Conservation (phyloP, 2,329 filamentous ascomycete genomes). For the Tolypocladium inflatum region DNA sequence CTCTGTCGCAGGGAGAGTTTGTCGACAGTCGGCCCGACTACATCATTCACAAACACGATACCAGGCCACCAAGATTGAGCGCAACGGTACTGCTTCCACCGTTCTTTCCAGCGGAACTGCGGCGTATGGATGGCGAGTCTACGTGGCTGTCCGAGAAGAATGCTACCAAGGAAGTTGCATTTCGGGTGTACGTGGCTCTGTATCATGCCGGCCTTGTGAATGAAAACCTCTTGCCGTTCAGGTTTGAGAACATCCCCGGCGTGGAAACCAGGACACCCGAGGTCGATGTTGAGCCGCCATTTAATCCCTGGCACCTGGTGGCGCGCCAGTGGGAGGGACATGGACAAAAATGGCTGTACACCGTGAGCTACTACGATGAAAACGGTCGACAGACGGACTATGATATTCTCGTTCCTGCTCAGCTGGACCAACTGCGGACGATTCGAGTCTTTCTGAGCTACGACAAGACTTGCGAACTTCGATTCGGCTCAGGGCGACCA, state of each 20-base stretch:
- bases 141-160: constrained; percentile 63
- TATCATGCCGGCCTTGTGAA: constrained; percentile 65
- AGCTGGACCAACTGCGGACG: constrained; percentile 24
- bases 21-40: constrained; percentile 62
- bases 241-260: constrained; percentile 27
- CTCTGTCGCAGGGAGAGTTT: constrained; percentile 47
- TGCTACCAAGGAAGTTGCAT: constrained; percentile 73
- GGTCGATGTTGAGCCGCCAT: constrained; percentile 24
- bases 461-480: constrained; percentile 22
- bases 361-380: constrained; percentile 24
- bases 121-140: constrained; percentile 11
- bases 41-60: constrained; percentile 33
- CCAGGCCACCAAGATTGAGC: constrained; percentile 22
- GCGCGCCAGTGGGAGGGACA: constrained; percentile 29
- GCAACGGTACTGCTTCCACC: constrained; percentile 64
- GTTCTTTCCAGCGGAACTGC: constrained; percentile 45
- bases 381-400: constrained; percentile 21
- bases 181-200: constrained; percentile 65
- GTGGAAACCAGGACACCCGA: constrained; percentile 27
- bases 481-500: constrained; percentile 7
- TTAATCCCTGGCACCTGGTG: constrained; percentile 38
- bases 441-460: constrained; percentile 32
- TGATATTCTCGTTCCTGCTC: constrained; percentile 32
- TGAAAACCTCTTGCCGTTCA: constrained; percentile 63
- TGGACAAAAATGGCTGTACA: constrained; percentile 13